phyloP scores from a whole-genome alignment of 179 eudicot species.

The Vitellaria paradoxa region DNA sequence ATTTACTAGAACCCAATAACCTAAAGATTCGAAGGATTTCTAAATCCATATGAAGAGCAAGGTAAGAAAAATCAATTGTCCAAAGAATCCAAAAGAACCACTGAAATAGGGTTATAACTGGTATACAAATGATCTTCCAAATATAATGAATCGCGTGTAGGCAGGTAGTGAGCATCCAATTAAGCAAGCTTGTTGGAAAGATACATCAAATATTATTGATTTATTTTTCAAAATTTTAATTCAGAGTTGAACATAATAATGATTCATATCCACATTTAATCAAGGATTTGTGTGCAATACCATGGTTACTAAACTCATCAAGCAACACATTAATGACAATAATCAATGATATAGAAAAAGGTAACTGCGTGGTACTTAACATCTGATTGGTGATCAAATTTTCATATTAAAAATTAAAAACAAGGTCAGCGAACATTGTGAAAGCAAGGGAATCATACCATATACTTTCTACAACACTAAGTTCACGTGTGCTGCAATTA shows the following conservation, averaged over 20 bases:
- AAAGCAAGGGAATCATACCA: constrained; percentile 63
- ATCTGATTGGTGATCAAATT: background rate
- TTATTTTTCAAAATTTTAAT: background rate
- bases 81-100: background rate
- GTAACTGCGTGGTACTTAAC: background rate
- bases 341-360: background rate
- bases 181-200: background rate
- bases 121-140: background rate
- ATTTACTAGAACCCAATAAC: background rate
- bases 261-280: background rate
- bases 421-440: constrained; percentile 1
- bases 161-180: background rate
- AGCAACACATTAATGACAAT: background rate
- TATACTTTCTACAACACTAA: constrained; percentile 78
- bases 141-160: background rate
- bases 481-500: constrained; percentile 88
- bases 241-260: background rate
- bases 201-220: background rate
- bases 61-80: background rate
- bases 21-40: background rate
- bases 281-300: background rate
- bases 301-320: background rate
- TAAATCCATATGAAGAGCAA: background rate
- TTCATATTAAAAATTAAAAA: background rate
- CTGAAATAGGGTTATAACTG: background rate